Base-by-base conservation (phyloP, 2,329 filamentous ascomycete species). In the Xylaria sp. region DNA sequence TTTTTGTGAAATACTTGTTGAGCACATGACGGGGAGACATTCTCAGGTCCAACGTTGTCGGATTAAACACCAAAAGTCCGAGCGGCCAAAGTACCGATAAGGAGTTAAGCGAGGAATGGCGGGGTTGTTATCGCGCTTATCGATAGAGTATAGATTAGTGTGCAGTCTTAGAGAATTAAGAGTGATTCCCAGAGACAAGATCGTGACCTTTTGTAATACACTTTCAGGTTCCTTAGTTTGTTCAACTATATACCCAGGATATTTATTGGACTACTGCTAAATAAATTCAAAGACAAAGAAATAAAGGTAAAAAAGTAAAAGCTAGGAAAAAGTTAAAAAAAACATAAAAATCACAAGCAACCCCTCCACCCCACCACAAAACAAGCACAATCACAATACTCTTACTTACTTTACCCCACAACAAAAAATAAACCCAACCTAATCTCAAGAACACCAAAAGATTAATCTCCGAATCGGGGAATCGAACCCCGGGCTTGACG, bases 401-500 rank as follows among this genome's bases (percentile, higher is more conserved):
- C n/a, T n/a, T n/a, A n/a, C n/a, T n/a, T n/a, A n/a, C n/a, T n/a
- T n/a, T n/a, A 34, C 9, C 5, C 8, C 34, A 13, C 10, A 31
- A 31, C 8, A 15, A 28, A 50, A 50, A 23, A 25, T 13, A 25
- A 50, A 25, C 8, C 23, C 4, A 20, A 25, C 8, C 10, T 13
- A 23, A 2, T 4, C 9, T 8, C 18, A 20, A 13, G 3, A 13
- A 50, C n/a, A 48, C 18, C 46, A 48, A 50, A 50, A 50, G 20
- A n/a, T n/a, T 1, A 20, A 50, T 66, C 74, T 76, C 75, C 75
- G 75, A 76, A 74, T 74, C 75, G 75, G 75, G 75, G 75, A 77
- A 77, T 77, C 75, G 75, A 77, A 76, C 75, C 75, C 75, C 75
- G 75, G 73, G 75, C 75, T 74, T 70, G 69, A 73, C 72, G 72